A percentile compares a stretch with the other conserved stretches of the same genome.
These are phyloP conservation scores for Apiotrichum domesticum DNA, from an alignment of 1,284 basidiomycete genomes.

Conservation along the genomic window DNA sequence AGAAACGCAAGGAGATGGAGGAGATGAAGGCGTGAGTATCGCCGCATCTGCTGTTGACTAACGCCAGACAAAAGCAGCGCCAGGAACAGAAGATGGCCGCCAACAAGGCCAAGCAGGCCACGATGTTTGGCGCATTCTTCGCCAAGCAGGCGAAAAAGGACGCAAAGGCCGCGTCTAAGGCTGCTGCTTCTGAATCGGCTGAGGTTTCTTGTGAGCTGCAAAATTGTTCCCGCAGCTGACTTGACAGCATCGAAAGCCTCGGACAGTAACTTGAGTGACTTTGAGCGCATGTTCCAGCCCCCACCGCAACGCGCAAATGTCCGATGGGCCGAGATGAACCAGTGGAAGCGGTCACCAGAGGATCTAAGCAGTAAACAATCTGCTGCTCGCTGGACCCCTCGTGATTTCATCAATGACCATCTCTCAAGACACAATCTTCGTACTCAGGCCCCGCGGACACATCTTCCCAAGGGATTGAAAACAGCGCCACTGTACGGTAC, in stretches of 20 bases:
- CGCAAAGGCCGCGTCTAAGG: background rate
- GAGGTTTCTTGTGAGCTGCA: conserved; percentile 19
- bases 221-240: background rate
- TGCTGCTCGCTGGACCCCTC: background rate
- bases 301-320: conserved; percentile 24
- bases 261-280: conserved; percentile 18
- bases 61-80: conserved; percentile 29
- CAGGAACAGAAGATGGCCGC: conserved; percentile 32
- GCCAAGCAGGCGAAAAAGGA: conserved; percentile 1
- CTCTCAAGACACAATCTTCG: conserved; percentile 15
- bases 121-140: conserved; percentile 33
- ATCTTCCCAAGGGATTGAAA: conserved; percentile 30
- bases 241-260: background rate
- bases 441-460: background rate
- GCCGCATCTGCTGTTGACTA: background rate
- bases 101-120: conserved; percentile 28
- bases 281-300: conserved; percentile 27
- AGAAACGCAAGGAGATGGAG: conserved; percentile 7
- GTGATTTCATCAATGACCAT: conserved; percentile 30
- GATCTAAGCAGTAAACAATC: background rate
- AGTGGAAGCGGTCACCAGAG: conserved; percentile 7
- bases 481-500: conserved; percentile 30
- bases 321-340: conserved; percentile 30
- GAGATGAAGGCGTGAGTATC: conserved; percentile 19
- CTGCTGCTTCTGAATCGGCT: background rate